Percentiles rank a stretch among this genome's conserved stretches.
Evolutionary conservation across 2,329 filamentous ascomycete species (phyloP).

Genomic region (Davidsoniella virescens): DNA sequence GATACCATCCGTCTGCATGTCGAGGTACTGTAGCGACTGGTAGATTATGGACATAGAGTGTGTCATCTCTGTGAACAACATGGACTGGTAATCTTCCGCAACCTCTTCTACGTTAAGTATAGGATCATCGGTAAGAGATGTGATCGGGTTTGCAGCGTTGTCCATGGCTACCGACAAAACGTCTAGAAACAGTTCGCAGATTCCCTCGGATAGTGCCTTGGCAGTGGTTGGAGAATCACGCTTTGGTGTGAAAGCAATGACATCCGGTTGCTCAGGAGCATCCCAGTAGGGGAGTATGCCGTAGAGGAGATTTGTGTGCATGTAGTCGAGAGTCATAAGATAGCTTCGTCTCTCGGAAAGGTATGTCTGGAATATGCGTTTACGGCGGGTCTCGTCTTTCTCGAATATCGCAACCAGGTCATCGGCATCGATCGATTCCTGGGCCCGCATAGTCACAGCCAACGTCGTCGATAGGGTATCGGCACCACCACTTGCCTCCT

Average conservation of each 20-base stretch:
- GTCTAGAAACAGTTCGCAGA: conserved; percentile 29
- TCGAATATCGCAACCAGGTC: conserved; percentile 43
- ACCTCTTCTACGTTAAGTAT: conserved; percentile 35
- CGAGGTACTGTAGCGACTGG: conserved; percentile 37
- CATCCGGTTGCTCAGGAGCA: conserved; percentile 3
- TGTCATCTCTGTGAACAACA: conserved; percentile 51
- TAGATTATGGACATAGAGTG: conserved; percentile 62
- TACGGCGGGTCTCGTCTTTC: conserved; percentile 42
- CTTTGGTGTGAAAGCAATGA: conserved; percentile 15
- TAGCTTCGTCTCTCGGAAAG: conserved; percentile 55
- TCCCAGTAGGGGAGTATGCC: conserved; percentile 22
- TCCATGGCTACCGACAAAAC: conserved; percentile 32
- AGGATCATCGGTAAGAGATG: conserved; percentile 32
- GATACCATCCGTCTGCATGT: conserved; percentile 10
- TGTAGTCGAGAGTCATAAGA: conserved; percentile 44
- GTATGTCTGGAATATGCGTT: conserved; percentile 55
- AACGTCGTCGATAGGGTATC: conserved; percentile 43
- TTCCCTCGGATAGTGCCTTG: conserved; percentile 9
- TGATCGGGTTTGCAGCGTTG: conserved; percentile 32
- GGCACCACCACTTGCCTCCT: conserved; percentile 53
- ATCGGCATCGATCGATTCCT: conserved; percentile 33
- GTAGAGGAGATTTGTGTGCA: conserved; percentile 32
- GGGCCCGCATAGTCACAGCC: conserved; percentile 33
- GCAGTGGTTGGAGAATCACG: conserved; percentile 1
- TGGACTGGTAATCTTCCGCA: conserved; percentile 43